Evolutionary conservation across 441 rosid species (phyloP).

Genomic region (Raphanus hybrid): DNA sequence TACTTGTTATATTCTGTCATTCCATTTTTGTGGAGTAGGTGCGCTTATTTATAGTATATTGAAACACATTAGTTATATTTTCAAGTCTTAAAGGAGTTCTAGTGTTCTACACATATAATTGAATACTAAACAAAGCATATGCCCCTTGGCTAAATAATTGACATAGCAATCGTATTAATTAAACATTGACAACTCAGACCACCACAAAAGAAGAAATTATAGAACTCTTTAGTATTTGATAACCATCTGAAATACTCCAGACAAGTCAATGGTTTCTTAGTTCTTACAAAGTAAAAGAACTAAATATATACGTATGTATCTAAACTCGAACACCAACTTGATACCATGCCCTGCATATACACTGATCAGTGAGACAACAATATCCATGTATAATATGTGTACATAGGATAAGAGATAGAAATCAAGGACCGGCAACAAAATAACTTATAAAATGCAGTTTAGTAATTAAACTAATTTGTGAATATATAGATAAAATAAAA

Average conservation of each 20-base stretch:
- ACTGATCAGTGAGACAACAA: conserved; percentile 28
- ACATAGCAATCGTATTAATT: conserved; percentile 24
- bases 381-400: conserved; percentile 21
- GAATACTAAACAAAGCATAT: conserved; percentile 24
- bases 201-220: conserved; percentile 45
- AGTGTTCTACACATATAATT: conserved; percentile 8
- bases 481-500: conserved; percentile 16
- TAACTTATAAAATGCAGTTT: neutral
- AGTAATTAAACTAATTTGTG: conserved; percentile 20
- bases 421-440: conserved; percentile 35
- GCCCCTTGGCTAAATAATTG: conserved; percentile 31
- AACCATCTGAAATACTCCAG: conserved; percentile 26
- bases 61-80: neutral
- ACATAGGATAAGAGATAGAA: conserved; percentile 24
- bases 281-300: conserved; percentile 20
- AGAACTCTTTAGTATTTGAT: conserved; percentile 33
- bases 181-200: conserved; percentile 40
- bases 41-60: conserved; percentile 25
- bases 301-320: conserved; percentile 5
- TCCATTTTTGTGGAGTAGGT: conserved; percentile 32
- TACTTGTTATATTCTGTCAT: conserved; percentile 6
- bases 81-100: conserved; percentile 1
- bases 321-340: conserved; percentile 32
- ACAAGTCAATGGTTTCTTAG: conserved; percentile 29
- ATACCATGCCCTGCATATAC: conserved; percentile 22